Evolutionary conservation across 2,329 filamentous ascomycete genomes (phyloP).

Genomic region (Plenodomus tracheiphilus): DNA sequence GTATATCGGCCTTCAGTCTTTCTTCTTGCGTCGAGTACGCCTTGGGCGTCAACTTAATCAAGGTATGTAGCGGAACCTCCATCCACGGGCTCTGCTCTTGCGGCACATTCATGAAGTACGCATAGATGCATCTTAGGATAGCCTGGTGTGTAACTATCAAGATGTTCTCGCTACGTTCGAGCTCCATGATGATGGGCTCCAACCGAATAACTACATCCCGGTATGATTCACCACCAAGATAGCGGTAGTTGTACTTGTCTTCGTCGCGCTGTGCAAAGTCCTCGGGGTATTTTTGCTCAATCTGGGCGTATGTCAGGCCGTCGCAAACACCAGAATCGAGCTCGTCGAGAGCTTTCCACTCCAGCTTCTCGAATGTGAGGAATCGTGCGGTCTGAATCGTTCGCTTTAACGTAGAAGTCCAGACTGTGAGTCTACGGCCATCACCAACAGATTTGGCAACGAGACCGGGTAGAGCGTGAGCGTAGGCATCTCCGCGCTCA

Average conservation of each 20-base stretch:
- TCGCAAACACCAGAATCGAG: conserved; percentile 96
- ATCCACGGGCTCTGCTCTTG: conserved; percentile 96
- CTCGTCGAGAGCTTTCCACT: conserved; percentile 98
- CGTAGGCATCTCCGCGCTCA: conserved; percentile 83
- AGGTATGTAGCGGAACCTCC: conserved; percentile 93
- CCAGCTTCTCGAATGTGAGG: conserved; percentile 89
- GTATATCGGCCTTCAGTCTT: conserved; percentile 85
- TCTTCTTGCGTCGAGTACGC: conserved; percentile 93
- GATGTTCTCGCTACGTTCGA: conserved; percentile 94
- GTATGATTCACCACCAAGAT: conserved; percentile 93
- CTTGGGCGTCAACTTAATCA: conserved; percentile 93
- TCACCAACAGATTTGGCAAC: conserved; percentile 86
- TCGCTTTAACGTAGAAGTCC: conserved; percentile 76
- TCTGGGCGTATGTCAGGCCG: conserved; percentile 93
- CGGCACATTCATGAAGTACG: conserved; percentile 97
- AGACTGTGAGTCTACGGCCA: conserved; percentile 67
- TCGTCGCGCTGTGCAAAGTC: conserved; percentile 95
- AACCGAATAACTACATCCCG: conserved; percentile 96
- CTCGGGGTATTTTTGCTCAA: conserved; percentile 86
- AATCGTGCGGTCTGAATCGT: conserved; percentile 91
- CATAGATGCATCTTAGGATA: conserved; percentile 94
- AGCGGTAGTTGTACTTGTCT: conserved; percentile 99
- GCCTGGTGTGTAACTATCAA: conserved; percentile 98
- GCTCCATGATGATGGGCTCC: conserved; percentile 99
- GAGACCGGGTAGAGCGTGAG: conserved; percentile 79